Base-by-base conservation (phyloP, 768 basidiomycete species). In the Boletus rubropictus region DNA sequence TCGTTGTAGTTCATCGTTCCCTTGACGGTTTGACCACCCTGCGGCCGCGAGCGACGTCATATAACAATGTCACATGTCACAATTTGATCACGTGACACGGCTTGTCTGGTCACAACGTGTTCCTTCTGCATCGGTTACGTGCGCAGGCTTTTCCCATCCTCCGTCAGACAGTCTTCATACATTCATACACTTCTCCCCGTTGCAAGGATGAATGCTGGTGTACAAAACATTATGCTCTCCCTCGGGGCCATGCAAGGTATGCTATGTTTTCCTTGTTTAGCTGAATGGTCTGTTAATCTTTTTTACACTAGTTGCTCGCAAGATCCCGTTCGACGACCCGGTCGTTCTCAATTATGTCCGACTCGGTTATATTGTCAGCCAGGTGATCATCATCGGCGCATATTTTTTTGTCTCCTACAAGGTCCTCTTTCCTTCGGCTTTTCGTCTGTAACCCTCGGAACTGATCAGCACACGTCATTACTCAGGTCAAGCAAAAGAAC, bases 171-270 rank as follows among this genome's bases (percentile, higher is more conserved):
- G 59, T 49, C 50, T 44, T 48, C 32, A 12, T 12, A 12, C 14
- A 28, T 31, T 14, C 44, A 34, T 32, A 12, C 53, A 45, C 50
- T 51, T 48, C 44, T 50, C 47, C 36, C 44, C 33, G 33, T 57
- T 14, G 44, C 53, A 54, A 76, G 61, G 59, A 89, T 87, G 84
- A 87, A 82, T 73, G 67, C 85, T 28, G 82, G 81, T 41, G 70
- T 91, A 25, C 78, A 84, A 59, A 95, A 89, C 69, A 75, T 98
- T 49, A 76, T 86, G 57, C 79, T 97, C 61, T 95, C 92, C 43
- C 86, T 98, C 54, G 90, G 82, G 42, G 90, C 84, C 53, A 94
- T 96, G 94, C 94, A 96, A 64, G 49, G 90, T 90, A 45, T 40
- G 74, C 59, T 22, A 0, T 12, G 24, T 5, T 20, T 7, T 14